Evolutionary conservation across 805 yeast species (phyloP).

Genomic region (Wickerhamiella siamensis): DNA sequence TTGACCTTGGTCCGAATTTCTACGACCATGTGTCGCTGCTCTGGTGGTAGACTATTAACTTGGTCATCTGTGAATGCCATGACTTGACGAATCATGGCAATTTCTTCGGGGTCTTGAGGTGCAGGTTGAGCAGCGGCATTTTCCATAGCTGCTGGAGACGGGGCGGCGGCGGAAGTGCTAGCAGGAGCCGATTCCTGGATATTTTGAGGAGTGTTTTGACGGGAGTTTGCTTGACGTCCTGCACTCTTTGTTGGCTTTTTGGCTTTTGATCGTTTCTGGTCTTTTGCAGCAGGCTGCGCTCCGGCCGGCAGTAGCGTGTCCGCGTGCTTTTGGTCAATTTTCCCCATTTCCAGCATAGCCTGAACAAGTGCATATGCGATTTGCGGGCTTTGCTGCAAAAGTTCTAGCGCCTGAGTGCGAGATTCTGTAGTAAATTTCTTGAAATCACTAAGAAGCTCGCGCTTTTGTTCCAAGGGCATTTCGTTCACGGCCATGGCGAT

Average conservation of each 20-base stretch:
- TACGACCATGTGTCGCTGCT: constrained; percentile 32
- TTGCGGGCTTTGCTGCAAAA: constrained; percentile 65
- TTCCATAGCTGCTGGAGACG: constrained; percentile 16
- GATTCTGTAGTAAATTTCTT: constrained; percentile 42
- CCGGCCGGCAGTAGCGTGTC: constrained; percentile 8
- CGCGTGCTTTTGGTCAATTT: constrained; percentile 20
- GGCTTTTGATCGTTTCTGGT: background rate
- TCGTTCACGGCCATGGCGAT: constrained; percentile 14
- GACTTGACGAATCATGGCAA: constrained; percentile 39
- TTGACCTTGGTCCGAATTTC: constrained; percentile 17
- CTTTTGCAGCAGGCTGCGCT: background rate
- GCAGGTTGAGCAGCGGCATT: constrained; percentile 11
- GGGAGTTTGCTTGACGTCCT: background rate
- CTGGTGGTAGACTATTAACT: constrained; percentile 34
- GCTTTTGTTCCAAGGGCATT: constrained; percentile 28
- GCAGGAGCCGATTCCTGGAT: background rate
- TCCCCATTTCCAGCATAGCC: constrained; percentile 34
- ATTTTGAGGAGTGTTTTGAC: background rate
- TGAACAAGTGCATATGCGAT: constrained; percentile 73
- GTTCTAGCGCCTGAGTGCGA: constrained; percentile 42
- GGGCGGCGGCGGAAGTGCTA: constrained; percentile 6
- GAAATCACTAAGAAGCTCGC: constrained; percentile 40
- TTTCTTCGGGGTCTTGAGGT: constrained; percentile 22
- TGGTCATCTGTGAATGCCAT: constrained; percentile 39
- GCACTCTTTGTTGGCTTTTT: background rate